These are phyloP conservation scores for Geum urbanum DNA, from an alignment of 306 rosid genomes.

Conservation along the genomic window DNA sequence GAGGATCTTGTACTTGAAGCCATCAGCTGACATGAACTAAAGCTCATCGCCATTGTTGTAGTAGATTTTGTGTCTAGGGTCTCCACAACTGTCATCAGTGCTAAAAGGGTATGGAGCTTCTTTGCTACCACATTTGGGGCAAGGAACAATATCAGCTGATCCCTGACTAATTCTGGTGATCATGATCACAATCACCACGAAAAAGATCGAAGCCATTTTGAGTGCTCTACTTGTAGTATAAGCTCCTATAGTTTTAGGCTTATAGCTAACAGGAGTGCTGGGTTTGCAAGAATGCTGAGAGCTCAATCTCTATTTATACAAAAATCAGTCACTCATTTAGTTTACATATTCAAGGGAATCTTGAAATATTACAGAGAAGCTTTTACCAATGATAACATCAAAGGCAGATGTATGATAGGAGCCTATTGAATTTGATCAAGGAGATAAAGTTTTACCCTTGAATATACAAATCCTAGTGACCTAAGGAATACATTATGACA, in stretches of 20 bases:
- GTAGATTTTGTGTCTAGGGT: conserved; percentile 51
- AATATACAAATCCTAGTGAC: background rate
- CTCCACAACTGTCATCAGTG: conserved; percentile 58
- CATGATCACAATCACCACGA: conserved; percentile 25
- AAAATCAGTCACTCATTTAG: background rate
- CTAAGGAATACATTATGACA: background rate
- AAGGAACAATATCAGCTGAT: conserved; percentile 26
- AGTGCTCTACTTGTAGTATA: background rate
- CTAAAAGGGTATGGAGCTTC: conserved; percentile 80
- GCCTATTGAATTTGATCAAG: background rate
- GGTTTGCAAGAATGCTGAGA: conserved; percentile 17
- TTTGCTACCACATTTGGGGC: conserved; percentile 57
- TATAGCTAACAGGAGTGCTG: background rate
- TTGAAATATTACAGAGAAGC: too few species aligned
- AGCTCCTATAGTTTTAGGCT: conserved; percentile 12
- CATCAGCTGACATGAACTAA: conserved; percentile 57
- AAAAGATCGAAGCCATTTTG: conserved; percentile 30
- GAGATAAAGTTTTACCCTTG: too few species aligned
- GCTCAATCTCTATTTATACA: conserved; percentile 29
- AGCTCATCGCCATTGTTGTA: conserved; percentile 46
- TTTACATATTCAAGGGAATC: background rate
- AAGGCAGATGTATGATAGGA: background rate
- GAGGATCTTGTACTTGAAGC: conserved; percentile 58
- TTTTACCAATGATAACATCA: background rate
- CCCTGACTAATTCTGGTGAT: conserved; percentile 15